phyloP scores from a whole-genome alignment of 768 basidiomycete species.

The Suillus spraguei region DNA sequence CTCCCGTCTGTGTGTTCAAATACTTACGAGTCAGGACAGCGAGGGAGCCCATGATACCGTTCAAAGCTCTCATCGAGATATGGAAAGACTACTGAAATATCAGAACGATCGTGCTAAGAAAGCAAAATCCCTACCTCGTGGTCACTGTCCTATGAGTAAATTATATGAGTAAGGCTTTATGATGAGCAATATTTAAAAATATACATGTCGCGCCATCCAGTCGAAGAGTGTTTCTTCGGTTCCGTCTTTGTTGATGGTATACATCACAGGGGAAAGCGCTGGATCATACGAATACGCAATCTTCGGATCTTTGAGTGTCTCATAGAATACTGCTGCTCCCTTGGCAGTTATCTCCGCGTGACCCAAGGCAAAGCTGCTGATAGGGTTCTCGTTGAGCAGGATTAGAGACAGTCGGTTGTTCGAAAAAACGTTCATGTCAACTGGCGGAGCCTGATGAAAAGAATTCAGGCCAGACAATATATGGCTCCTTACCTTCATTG shows the following conservation, averaged over 20 bases:
- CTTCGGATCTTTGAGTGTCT: constrained; percentile 28
- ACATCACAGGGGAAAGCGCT: constrained; percentile 24
- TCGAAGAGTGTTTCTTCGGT: constrained; percentile 27
- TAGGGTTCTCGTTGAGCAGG: constrained; percentile 19
- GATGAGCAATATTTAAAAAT: background rate
- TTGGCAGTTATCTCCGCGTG: constrained; percentile 22
- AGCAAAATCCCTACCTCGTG: constrained; percentile 19
- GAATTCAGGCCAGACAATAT: background rate
- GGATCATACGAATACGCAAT: constrained; percentile 24
- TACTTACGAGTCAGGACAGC: background rate
- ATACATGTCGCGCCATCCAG: constrained; percentile 25
- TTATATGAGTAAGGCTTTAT: background rate
- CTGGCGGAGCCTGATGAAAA: constrained; percentile 17
- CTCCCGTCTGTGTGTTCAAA: too few species aligned
- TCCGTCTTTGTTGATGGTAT: constrained; percentile 21
- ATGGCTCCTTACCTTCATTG: constrained; percentile 27
- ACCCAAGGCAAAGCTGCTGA: constrained; percentile 22
- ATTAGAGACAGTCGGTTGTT: constrained; percentile 33
- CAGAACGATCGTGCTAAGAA: background rate
- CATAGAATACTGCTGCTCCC: constrained; percentile 27
- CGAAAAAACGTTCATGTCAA: constrained; percentile 32
- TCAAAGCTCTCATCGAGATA: constrained; percentile 25
- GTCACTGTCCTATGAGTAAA: constrained; percentile 16
- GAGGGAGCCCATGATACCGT: constrained; percentile 27
- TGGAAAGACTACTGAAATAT: constrained; percentile 23